Evolutionary conservation across 352 stramenopile genomes (phyloP), one percentile per base, ranked within the genome.

Genomic region (Globisporangium apiculatum): DNA sequence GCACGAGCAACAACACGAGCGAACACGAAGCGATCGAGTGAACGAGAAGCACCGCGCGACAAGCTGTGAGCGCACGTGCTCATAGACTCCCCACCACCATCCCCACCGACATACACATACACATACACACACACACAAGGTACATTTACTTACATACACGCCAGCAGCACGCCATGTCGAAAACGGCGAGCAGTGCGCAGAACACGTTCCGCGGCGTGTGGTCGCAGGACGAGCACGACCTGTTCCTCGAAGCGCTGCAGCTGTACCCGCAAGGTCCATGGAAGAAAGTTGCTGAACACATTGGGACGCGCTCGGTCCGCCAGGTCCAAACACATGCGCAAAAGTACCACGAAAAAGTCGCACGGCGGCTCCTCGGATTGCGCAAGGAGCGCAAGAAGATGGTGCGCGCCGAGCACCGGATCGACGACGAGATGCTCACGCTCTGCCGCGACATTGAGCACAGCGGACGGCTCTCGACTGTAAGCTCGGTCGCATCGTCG

Each of bases 271-370:
- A 75, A 18, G 78, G 78, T 0, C 76, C 78, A 31, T 88, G 78
- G 78, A 72, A 71, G 31, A 69, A 66, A 14, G 57, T 88, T 15
- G 73, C 73, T 2, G 69, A 64, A 14, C 62, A 72, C 53, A 68
- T 88, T n/a, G 67, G 69, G 51, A 85, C 75, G 11, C 73, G 78
- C 48, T 76, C 67, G 43, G 73, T 80, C 18, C 75, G 75, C 1
- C 78, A 88, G 63, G 71, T 79, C 51, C 76, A 83, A 43, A 88
- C 78, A 1, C 78, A 88, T 58, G 72, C 72, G 38, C 76, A 87
- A 49, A 86, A 84, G 58, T 83, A 79, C 55, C 70, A 82, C 37
- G 76, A 89, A 38, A 85, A 85, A 48, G 66, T 83, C 36, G 66
- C 66, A 51, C 71, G 76, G 1, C 69, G 71, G 14, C 69, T 78